Evolutionary conservation across 352 stramenopile genomes (phyloP), one percentile per base, ranked within the genome.

Genomic region (Thalassiosira livingstoniorum): DNA sequence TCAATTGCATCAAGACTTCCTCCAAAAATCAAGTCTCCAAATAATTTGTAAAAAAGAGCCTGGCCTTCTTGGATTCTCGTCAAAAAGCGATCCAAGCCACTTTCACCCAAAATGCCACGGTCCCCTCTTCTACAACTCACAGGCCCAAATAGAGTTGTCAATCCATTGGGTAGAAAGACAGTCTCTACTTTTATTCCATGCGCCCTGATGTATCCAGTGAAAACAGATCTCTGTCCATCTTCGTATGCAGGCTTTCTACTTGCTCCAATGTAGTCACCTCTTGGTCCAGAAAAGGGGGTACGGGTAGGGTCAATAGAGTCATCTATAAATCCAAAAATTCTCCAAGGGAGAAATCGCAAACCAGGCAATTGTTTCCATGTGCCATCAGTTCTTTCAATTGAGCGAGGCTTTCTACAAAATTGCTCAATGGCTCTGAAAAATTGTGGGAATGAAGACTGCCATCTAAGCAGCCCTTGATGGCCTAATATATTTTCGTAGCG

Each of bases 261-360:
- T 37, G 75, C 64, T 42, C 80, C 80, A 23, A 47, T 35, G 37
- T 79, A 85, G 54, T 87, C 69, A 21, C 75, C 80, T 21, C 18
- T 43, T n/a, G 80, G 80, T 21, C 80, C 80, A 69, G 75, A 87
- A 55, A 78, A 80, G 37, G 80, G 60, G 5, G 34, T 39, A n/a
- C 32, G 25, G 2, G 65, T 51, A 47, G 15, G 10, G 63, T 81
- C 37, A 61, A 82, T 82, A 13, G 68, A 70, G 71, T 31, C 34
- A 78, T 87, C 80, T 42, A 85, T 79, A 21, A 80, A 87, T 4
- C 53, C 67, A 73, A 82, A 84, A 54, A 87, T 78, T 62, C 61
- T 31, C 21, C 70, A 87, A 18, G 75, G 75, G 11, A 77, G n/a
- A 23, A 25, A 27, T 18, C 27, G 21, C 4, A 86, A 23, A 11